These are phyloP conservation scores for Daldinia loculata DNA, from an alignment of 495 filamentous ascomycete genomes.

Conservation along the genomic window DNA sequence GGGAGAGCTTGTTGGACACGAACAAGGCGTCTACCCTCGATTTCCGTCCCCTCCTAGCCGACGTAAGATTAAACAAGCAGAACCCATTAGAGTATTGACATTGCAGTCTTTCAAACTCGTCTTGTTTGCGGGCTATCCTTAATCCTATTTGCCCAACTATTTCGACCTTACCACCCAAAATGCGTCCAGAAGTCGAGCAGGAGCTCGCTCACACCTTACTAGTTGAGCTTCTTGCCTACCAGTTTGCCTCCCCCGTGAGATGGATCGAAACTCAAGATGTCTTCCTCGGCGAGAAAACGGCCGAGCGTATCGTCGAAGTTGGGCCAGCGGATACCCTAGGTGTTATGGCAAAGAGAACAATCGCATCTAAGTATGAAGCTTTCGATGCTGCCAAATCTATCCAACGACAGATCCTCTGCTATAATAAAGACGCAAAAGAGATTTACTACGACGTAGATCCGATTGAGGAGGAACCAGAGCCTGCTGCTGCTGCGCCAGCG, in stretches of 20 bases:
- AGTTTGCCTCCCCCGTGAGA: slow-evolving; percentile 97
- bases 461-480: slow-evolving; percentile 84
- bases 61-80: slow-evolving; percentile 9
- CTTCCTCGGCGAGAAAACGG: slow-evolving; percentile 91
- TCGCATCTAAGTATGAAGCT: slow-evolving; percentile 98
- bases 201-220: slow-evolving; percentile 97
- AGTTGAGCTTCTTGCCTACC: slow-evolving; percentile 97
- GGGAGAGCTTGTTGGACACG: slow-evolving; percentile 1
- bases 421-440: slow-evolving; percentile 99
- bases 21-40: slow-evolving; percentile 3
- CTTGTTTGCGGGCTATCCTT: slow-evolving; percentile 9
- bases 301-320: slow-evolving; percentile 97
- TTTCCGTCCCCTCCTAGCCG: slow-evolving; percentile 7
- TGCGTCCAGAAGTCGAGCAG: slow-evolving; percentile 98
- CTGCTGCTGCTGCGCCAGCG: slow-evolving; percentile 58
- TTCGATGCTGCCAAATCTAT: slow-evolving; percentile 96
- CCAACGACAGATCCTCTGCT: slow-evolving; percentile 97
- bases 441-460: slow-evolving; percentile 99
- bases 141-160: slow-evolving; percentile 23
- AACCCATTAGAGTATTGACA: slow-evolving; percentile 27
- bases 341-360: slow-evolving; percentile 95
- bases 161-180: slow-evolving; percentile 60
- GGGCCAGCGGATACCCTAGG: slow-evolving; percentile 98
- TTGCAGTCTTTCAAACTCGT: background rate
- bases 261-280: slow-evolving; percentile 99